Evolutionary conservation across 345 rosid genomes (phyloP), one percentile per base, ranked within the genome.

Genomic region (Citrus unshiu): DNA sequence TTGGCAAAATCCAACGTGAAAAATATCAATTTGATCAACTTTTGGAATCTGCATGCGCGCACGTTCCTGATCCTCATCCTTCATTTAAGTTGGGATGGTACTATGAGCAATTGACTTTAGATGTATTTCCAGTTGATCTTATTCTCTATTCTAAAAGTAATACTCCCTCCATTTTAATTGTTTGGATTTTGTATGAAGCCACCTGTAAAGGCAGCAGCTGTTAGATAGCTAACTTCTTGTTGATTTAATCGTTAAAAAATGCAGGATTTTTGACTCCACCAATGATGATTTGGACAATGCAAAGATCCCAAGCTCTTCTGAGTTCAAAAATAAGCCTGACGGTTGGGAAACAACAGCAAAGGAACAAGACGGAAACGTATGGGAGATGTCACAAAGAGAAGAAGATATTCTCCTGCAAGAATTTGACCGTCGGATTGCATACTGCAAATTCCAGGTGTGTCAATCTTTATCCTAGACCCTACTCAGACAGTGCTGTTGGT

Each of bases 351-450:
- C 98, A 78, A 89, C 91, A 9, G 80, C 95, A 22, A 94, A 90
- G 83, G 88, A 86, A 30, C 93, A 89, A 79, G 99, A 94, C 70
- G 98, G 95, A 27, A 94, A 89, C 73, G 80, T 93, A 57, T 96
- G 98, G 99, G 98, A 94, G 68, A 93, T 96, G 98, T 88, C 98
- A 75, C 97, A 94, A 84, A 91, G 99, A 81, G 98, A 96, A 81
- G 99, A 94, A 84, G 97, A 96, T 77, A 93, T 94, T 84, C 91
- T 94, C 39, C 90, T 94, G 61, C 98, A 96, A 86, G 98, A 96
- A 85, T 94, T 90, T 74, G 99, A 96, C 77, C 94, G 97, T 27
- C 90, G 98, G 49, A 89, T 87, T 24, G 93, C 99, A 34, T 93
- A 88, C 84, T 87, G 93, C 86, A 96, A 94, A 85, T 96, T 96